These are phyloP conservation scores for Hymenoscyphus fraxineus DNA, from an alignment of 2,329 filamentous ascomycete species.

Conservation along the genomic window DNA sequence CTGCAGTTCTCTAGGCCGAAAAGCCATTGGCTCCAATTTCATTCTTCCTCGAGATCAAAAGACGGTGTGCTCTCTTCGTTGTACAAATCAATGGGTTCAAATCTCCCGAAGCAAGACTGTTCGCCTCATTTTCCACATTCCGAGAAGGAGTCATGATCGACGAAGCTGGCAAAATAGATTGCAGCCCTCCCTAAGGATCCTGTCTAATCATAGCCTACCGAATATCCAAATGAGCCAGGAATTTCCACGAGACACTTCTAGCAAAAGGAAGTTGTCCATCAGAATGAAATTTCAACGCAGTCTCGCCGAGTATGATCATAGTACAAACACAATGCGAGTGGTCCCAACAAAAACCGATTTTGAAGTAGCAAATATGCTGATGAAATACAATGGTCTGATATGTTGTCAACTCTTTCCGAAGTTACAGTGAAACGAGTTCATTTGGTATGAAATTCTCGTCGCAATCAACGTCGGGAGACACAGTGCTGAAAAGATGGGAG, in stretches of 20 bases:
- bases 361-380: background rate
- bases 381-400: background rate
- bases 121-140: background rate
- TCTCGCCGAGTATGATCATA: background rate
- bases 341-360: background rate
- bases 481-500: background rate
- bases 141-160: background rate
- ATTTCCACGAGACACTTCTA: background rate
- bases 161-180: background rate
- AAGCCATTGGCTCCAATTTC: background rate
- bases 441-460: background rate
- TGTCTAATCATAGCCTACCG: background rate
- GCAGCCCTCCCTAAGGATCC: background rate
- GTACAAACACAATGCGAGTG: background rate
- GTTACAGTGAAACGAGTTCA: background rate
- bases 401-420: background rate
- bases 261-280: background rate
- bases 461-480: background rate
- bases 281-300: background rate
- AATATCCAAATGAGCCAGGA: background rate
- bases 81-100: background rate
- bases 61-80: background rate
- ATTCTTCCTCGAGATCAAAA: background rate
- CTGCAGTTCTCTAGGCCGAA: background rate
- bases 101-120: background rate